Evolutionary conservation across 2,329 filamentous ascomycete genomes (phyloP).

Genomic region (Dothistroma septosporum): DNA sequence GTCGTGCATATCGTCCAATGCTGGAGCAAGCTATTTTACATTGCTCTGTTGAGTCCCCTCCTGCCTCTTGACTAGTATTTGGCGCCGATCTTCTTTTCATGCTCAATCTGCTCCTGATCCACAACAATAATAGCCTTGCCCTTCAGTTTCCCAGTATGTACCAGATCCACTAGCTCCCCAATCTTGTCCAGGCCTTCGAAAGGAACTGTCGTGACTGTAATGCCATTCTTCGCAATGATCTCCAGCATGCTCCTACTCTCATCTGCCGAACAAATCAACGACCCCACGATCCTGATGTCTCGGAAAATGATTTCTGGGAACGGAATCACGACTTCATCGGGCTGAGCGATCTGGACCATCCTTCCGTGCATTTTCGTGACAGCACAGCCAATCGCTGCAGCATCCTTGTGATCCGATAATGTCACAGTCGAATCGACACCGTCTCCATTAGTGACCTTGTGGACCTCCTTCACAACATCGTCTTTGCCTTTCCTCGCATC

Average conservation of each 20-base stretch:
- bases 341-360: slow-evolving; percentile 58
- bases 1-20: neutral
- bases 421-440: slow-evolving; percentile 54
- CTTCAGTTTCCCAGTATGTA: slow-evolving; percentile 51
- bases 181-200: slow-evolving; percentile 54
- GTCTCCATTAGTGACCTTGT: slow-evolving; percentile 45
- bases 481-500: slow-evolving; percentile 51
- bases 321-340: slow-evolving; percentile 37
- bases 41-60: slow-evolving; percentile 1
- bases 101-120: slow-evolving; percentile 47
- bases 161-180: slow-evolving; percentile 46
- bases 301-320: slow-evolving; percentile 51
- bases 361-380: slow-evolving; percentile 58
- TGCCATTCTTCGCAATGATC: slow-evolving; percentile 36
- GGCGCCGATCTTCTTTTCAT: slow-evolving; percentile 39
- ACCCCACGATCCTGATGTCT: slow-evolving; percentile 50
- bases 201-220: slow-evolving; percentile 49
- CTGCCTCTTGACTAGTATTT: slow-evolving; percentile 25
- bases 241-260: slow-evolving; percentile 36
- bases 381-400: slow-evolving; percentile 51
- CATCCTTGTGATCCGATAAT: slow-evolving; percentile 49
- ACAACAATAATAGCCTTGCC: slow-evolving; percentile 55
- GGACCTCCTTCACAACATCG: slow-evolving; percentile 46
- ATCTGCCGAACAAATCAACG: slow-evolving; percentile 33
- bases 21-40: neutral